phyloP scores from a whole-genome alignment of 192 early-diverging fungal genomes.

The Gonapodya prolifera region DNA sequence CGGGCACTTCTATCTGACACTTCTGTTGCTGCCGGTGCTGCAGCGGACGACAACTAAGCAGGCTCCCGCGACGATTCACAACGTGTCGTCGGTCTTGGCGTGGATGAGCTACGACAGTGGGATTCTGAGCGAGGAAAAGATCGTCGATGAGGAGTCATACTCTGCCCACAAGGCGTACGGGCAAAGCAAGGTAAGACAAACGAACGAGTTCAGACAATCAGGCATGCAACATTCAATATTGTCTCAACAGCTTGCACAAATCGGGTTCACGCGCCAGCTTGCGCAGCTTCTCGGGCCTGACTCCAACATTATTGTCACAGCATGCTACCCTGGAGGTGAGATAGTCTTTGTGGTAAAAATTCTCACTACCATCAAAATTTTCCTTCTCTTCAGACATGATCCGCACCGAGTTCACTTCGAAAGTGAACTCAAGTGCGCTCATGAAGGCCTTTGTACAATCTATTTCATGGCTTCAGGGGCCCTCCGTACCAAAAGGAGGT shows the following conservation, averaged over 20 bases:
- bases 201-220: no score
- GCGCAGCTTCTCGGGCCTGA: background rate
- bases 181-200: background rate
- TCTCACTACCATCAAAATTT: background rate
- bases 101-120: background rate
- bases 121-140: background rate
- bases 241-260: background rate
- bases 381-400: background rate
- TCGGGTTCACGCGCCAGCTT: background rate
- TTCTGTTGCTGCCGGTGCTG: slow-evolving; percentile 12
- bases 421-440: background rate
- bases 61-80: slow-evolving; percentile 12
- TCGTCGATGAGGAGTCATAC: background rate
- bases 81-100: slow-evolving; percentile 11
- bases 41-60: background rate
- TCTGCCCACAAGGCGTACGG: background rate
- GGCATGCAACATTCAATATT: no score
- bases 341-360: no score
- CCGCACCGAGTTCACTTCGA: background rate
- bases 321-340: background rate
- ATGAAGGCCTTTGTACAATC: background rate
- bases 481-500: background rate
- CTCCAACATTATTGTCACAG: background rate
- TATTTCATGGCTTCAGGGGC: background rate
- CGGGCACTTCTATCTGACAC: slow-evolving; percentile 18